A percentile compares a stretch with the other conserved stretches of the same genome.
phyloP scores from a whole-genome alignment of 2,329 filamentous ascomycete genomes.

The Septoria linicola region DNA sequence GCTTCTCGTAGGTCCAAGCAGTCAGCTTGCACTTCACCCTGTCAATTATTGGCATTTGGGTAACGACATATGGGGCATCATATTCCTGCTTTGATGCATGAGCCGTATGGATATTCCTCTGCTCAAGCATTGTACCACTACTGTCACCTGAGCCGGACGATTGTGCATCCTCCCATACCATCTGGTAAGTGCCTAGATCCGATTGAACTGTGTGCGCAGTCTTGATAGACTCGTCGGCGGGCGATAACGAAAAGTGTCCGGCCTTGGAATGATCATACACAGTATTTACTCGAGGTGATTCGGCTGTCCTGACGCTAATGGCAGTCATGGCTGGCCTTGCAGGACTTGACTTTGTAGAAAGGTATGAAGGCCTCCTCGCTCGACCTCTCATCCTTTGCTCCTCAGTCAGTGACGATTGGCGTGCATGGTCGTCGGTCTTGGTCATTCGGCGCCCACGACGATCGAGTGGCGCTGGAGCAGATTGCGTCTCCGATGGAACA shows the following conservation, averaged over 20 bases:
- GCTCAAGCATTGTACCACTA: conserved; percentile 12
- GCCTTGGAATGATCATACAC: conserved; percentile 22
- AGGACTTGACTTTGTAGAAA: conserved; percentile 21
- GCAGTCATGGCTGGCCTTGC: conserved; percentile 27
- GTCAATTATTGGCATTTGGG: conserved; percentile 23
- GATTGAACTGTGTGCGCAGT: conserved; percentile 30
- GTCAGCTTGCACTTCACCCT: conserved; percentile 30
- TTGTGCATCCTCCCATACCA: conserved; percentile 30
- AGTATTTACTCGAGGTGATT: conserved; percentile 23
- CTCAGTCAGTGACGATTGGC: conserved; percentile 23
- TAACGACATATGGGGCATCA: not conserved
- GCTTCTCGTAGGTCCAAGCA: conserved; percentile 30
- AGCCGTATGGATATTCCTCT: not conserved
- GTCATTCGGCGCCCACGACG: conserved; percentile 15
- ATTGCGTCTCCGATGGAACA: conserved; percentile 4
- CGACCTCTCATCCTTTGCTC: conserved; percentile 16
- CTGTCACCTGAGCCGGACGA: conserved; percentile 18
- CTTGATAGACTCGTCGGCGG: conserved; percentile 11
- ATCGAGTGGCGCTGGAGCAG: conserved; percentile 6
- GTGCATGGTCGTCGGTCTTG: conserved; percentile 15
- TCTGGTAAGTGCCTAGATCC: conserved; percentile 28
- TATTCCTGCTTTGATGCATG: not conserved
- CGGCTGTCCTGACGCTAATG: conserved; percentile 25
- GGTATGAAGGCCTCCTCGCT: conserved; percentile 14
- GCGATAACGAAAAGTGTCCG: not conserved